Conservation (phyloP, 2,329 filamentous ascomycete species). For the Xenosphaeropsis pyriputrescens region DNA sequence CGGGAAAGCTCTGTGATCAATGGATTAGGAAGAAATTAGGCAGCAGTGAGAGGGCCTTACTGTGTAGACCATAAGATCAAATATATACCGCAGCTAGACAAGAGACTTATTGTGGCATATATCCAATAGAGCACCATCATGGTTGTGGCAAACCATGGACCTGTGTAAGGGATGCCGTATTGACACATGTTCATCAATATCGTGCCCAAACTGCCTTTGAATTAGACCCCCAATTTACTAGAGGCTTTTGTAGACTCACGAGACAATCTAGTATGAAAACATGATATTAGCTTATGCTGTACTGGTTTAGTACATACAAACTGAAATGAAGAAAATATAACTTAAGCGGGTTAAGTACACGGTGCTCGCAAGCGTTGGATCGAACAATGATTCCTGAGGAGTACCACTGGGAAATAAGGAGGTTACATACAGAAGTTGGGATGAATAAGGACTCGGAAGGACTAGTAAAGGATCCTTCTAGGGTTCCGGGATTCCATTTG, state of each 20-base stretch:
- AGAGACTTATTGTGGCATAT: conserved; percentile 52
- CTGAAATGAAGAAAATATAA: too few species aligned
- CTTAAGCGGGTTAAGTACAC: too few species aligned
- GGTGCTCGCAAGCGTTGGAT: too few species aligned
- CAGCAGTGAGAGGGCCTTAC: conserved; percentile 18
- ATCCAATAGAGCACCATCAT: conserved; percentile 64
- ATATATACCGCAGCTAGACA: conserved; percentile 58
- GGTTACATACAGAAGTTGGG: conserved; percentile 41
- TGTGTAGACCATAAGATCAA: conserved; percentile 53
- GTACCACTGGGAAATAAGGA: too few species aligned
- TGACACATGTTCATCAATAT: conserved; percentile 67
- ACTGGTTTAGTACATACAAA: too few species aligned
- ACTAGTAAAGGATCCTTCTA: conserved; percentile 57
- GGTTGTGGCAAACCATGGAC: conserved; percentile 40
- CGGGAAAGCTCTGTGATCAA: conserved; percentile 34
- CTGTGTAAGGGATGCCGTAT: conserved; percentile 51
- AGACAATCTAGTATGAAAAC: conserved; percentile 24
- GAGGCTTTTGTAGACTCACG: conserved; percentile 33
- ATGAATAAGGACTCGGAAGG: conserved; percentile 69
- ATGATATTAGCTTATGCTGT: conserved; percentile 8
- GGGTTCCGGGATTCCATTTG: conserved; percentile 52
- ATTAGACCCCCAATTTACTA: conserved; percentile 40
- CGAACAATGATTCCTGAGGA: too few species aligned
- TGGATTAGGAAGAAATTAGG: background rate
- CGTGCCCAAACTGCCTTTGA: conserved; percentile 52